Base-by-base conservation (phyloP, 2,329 filamentous ascomycete genomes). In the Diaporthe velutina region DNA sequence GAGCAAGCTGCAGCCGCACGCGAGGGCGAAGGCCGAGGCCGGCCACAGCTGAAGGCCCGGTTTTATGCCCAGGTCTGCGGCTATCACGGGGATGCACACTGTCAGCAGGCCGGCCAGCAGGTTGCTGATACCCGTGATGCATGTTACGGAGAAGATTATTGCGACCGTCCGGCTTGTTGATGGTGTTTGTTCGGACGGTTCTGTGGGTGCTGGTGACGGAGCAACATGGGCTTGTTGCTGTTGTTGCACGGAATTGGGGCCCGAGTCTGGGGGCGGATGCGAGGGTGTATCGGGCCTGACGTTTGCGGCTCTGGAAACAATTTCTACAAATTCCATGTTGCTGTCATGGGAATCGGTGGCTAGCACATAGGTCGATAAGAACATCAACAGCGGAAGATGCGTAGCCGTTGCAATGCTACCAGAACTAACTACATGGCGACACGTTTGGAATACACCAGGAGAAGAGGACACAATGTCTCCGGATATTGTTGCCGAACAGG, bases 1-100 rank as follows among this genome's bases (percentile, higher is more conserved):
- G 42, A 85, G 80, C 8, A 85, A 78, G 4, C 72, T 71, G 54
- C 77, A 79, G 17, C 75, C 77, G 6, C 76, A 71, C 3, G 76
- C 70, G 1, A 80, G 73, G 38, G 75, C 74, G 52, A 76, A 78
- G 33, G 78, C 77, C 19, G 78, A 77, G 2, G 78, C 74, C 1
- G 79, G 79, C 79, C 78, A 83, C 4, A 74, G 35, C n/a, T 60
- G 48, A 3, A 74, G 55, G 4, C 54, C 30, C 4, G 38, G 22
- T 45, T 50, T 33, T 19, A 66, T 66, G 22, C 45, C 60, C n/a
- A 45, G 35, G 22, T 68, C 25, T 22, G 64, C n/a, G 17, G 40
- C 38, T 42, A 68, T 68, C 42, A 68, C 40, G 6, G 64, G 40
- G 17, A 40, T 60, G 35, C 22, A 60, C 28, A 40, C 35, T 28